A percentile compares a stretch with the other conserved stretches of the same genome.
These are phyloP conservation scores for Rhizomucor miehei DNA, from an alignment of 371 early-diverging fungal genomes.

Conservation along the genomic window DNA sequence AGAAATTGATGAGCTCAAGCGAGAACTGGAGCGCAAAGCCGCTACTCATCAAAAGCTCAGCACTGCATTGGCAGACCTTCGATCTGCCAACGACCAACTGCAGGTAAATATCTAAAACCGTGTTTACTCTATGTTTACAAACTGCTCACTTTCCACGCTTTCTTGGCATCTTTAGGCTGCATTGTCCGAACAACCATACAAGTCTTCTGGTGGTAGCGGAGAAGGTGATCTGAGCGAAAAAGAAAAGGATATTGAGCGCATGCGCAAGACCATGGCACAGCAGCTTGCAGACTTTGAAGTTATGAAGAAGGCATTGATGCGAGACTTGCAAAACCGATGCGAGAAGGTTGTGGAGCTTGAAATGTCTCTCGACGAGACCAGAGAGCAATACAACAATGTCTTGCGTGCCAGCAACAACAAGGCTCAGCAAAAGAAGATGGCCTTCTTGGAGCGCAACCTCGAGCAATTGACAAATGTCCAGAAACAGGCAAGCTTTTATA, in stretches of 20 bases:
- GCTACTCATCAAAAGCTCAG: conserved; percentile 67
- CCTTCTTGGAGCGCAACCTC: conserved; percentile 90
- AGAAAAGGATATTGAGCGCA: conserved; percentile 83
- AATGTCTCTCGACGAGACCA: conserved; percentile 88
- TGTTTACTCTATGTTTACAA: neutral
- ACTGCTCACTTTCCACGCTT: too few relatives aligned
- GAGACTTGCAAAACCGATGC: conserved; percentile 91
- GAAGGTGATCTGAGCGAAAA: conserved; percentile 48
- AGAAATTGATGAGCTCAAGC: conserved; percentile 73
- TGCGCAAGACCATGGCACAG: conserved; percentile 85
- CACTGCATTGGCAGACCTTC: conserved; percentile 57
- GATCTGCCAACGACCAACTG: conserved; percentile 68
- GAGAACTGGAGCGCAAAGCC: conserved; percentile 64
- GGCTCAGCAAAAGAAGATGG: conserved; percentile 90
- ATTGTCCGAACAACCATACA: conserved; percentile 28
- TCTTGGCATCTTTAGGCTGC: conserved; percentile 11
- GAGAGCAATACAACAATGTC: conserved; percentile 86
- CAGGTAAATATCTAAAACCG: conserved; percentile 30
- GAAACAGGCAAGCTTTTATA: conserved; percentile 59
- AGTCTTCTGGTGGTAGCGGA: conserved; percentile 1
- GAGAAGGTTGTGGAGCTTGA: conserved; percentile 94
- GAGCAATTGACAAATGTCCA: conserved; percentile 92
- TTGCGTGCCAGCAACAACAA: conserved; percentile 76
- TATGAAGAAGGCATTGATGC: conserved; percentile 95
- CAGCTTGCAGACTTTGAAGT: conserved; percentile 93